A percentile compares a stretch with the other conserved stretches of the same genome.
phyloP scores from a whole-genome alignment of 2,329 filamentous ascomycete genomes.

The Monilinia fructicola region DNA sequence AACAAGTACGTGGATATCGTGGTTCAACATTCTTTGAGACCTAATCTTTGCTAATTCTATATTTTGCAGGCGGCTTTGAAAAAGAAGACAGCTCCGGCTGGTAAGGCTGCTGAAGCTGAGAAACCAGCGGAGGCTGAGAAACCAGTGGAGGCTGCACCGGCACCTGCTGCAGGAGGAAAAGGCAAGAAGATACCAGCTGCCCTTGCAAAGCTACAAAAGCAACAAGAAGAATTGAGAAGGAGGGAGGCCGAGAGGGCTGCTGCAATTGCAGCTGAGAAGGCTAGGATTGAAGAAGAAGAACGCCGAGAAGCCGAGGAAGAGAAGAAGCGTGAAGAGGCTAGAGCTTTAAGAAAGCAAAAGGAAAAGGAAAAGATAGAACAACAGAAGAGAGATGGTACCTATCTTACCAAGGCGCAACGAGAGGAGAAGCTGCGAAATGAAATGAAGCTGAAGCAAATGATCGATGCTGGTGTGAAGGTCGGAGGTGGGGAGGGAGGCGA shows the following conservation, averaged over 20 bases:
- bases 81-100: slow-evolving; percentile 66
- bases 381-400: slow-evolving; percentile 84
- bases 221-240: slow-evolving; percentile 74
- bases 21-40: neutral
- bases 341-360: slow-evolving; percentile 76
- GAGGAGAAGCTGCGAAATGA: slow-evolving; percentile 79
- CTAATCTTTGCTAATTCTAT: slow-evolving; percentile 19
- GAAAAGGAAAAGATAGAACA: slow-evolving; percentile 86
- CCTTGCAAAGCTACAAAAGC: slow-evolving; percentile 72
- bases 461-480: slow-evolving; percentile 73
- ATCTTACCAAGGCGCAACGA: slow-evolving; percentile 80
- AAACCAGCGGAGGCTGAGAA: slow-evolving; percentile 54
- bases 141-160: slow-evolving; percentile 45
- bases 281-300: slow-evolving; percentile 65
- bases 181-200: slow-evolving; percentile 85
- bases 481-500: slow-evolving; percentile 56
- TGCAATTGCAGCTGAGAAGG: slow-evolving; percentile 61
- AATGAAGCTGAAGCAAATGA: slow-evolving; percentile 80
- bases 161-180: slow-evolving; percentile 61
- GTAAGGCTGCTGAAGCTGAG: slow-evolving; percentile 57
- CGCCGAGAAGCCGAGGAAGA: slow-evolving; percentile 64
- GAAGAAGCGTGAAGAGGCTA: slow-evolving; percentile 69
- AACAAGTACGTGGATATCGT: slow-evolving; percentile 64
- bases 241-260: slow-evolving; percentile 63
- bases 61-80: slow-evolving; percentile 63